Evolutionary conservation across 208 protist species (phyloP).

Genomic region (Leishmania arabica): DNA sequence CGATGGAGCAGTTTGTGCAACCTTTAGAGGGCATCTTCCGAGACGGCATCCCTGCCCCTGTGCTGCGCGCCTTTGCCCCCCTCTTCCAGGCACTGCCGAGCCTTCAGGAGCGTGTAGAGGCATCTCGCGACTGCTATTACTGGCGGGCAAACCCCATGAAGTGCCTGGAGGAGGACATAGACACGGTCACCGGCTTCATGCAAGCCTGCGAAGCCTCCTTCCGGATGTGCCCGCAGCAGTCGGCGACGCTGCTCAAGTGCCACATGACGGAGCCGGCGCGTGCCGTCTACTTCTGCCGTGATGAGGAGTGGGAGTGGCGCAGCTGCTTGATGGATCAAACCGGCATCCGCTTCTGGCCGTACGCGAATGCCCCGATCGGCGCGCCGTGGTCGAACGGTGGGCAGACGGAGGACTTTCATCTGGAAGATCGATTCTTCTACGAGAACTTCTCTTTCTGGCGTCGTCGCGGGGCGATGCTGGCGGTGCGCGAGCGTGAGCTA

Average conservation of each 20-base stretch:
- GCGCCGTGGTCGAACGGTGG: constrained; percentile 88
- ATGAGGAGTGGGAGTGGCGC: constrained; percentile 94
- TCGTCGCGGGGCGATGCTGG: constrained; percentile 78
- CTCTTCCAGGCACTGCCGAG: constrained; percentile 85
- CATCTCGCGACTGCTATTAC: constrained; percentile 88
- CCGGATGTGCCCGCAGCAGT: constrained; percentile 89
- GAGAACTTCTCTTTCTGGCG: constrained; percentile 89
- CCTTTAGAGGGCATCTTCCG: constrained; percentile 92
- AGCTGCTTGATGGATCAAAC: constrained; percentile 92
- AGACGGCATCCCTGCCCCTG: constrained; percentile 88
- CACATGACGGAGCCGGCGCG: constrained; percentile 91
- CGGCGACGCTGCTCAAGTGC: constrained; percentile 90
- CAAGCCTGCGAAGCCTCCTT: constrained; percentile 88
- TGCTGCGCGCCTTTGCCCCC: constrained; percentile 88
- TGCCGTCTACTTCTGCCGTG: constrained; percentile 91
- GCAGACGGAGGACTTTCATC: constrained; percentile 91
- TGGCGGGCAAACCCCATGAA: constrained; percentile 90
- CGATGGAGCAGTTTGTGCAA: constrained; percentile 85
- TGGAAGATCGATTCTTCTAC: constrained; percentile 91
- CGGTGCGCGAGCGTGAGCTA: constrained; percentile 78
- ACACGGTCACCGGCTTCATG: constrained; percentile 83
- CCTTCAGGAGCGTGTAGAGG: constrained; percentile 69
- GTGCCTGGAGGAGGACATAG: constrained; percentile 84
- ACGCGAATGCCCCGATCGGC: constrained; percentile 86
- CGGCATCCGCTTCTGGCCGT: constrained; percentile 89